Base-by-base conservation (phyloP, 805 yeast species). In the Candida dendrica region DNA sequence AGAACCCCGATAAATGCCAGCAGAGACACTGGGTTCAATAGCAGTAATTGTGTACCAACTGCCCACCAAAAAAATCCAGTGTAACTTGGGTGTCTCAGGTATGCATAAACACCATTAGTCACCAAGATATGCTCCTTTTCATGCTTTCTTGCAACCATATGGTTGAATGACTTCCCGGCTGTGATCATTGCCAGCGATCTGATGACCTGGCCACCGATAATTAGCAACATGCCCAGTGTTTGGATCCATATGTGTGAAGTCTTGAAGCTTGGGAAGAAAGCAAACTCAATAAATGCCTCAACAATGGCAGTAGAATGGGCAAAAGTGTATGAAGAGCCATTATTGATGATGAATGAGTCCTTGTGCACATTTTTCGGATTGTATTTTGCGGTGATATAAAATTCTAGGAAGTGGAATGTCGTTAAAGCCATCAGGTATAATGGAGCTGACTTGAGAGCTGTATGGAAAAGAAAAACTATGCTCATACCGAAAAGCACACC, bases 1-100 rank as follows among this genome's bases (percentile, higher is more conserved):
- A 93, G 65, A 3, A 79, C 73, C n/a, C 61, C 48, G 0, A 69
- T 52, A 46, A 89, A 93, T 0, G 71, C 65, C 1, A 68, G 38
- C 2, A 75, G 52, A 1, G 88, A 70, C 0, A 87, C 37, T 6
- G 84, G 79, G 61, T 89, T 93, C 36, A 77, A 62, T 43, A 91
- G 61, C 45, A 82, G 48, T 37, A 93, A 19, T 58, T 91, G 95
- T 1, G 88, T 71, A 0, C 97, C 97, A 3, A 90, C 49, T 13
- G 95, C 91, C 97, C 98, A 93, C 77, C 88, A 79, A 56, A 79
- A 90, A 59, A 84, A 93, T 0, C 97, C 98, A 34, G 79, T 73
- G 61, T 93, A 93, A 38, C 95, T 81, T 6, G 98, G 98, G 59
- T 93, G 98, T 46, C 98, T 71, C 14, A 76, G 63, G 20, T 62